Evolutionary conservation across 805 yeast species (phyloP), one percentile per base, ranked within the genome.

Genomic region (Pichia nakasei): DNA sequence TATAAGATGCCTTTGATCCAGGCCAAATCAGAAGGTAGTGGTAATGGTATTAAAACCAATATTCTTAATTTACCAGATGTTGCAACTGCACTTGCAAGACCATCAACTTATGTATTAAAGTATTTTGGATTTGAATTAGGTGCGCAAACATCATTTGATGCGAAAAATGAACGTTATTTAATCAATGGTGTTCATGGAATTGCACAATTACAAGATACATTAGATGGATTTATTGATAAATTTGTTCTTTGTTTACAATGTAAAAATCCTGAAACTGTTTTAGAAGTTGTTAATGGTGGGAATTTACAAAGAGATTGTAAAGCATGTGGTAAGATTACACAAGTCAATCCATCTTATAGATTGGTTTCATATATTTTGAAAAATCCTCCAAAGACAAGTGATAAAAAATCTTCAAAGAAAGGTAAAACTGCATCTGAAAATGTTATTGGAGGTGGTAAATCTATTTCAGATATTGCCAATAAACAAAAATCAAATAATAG

Each of bases 1-100:
- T 93, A 93, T 69, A 93, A 93, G 73, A 93, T 93, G 98, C 98
- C 98, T 62, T 84, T 94, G 36, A 82, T 93, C 67, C 94, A 85
- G 69, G 85, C 96, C 55, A 93, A 93, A 75, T 86, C 86, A 53
- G 97, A 93, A 71, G 98, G 98, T 66, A 79, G 96, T 64, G 98
- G 98, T 72, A 93, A 93, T 70, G 98, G 98, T 80, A 93, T 93
- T 69, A 89, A 88, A 66, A 93, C 98, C 21, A 94, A 91, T 44
- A 82, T 93, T 45, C 78, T 87, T 53, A 93, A 93, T 67, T 79
- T 87, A 44, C 70, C 84, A 34, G 97, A 93, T 60, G 96, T 93
- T 49, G 95, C 97, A 35, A 79, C 96, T 58, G 95, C 97, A 20
- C 74, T 93, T 52, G 85, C 85, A 54, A 82, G 98, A 68, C 97